These are phyloP conservation scores for Trametes cinnabarina DNA, from an alignment of 768 basidiomycete genomes.

Conservation along the genomic window DNA sequence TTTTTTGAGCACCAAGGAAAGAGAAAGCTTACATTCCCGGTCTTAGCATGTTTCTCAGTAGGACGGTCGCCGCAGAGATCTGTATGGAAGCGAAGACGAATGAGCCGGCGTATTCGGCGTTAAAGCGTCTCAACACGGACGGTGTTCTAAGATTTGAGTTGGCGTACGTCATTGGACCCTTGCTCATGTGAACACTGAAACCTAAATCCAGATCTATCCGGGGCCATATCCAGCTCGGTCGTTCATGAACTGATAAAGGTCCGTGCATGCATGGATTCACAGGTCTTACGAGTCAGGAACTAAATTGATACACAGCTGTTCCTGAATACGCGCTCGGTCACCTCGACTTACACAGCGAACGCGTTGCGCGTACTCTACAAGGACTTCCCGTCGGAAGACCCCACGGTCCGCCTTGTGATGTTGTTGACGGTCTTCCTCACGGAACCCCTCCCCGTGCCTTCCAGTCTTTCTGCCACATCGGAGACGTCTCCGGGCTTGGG, in stretches of 20 bases:
- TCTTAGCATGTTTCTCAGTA: constrained; percentile 74
- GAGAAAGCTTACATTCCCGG: constrained; percentile 12
- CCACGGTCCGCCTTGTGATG: constrained; percentile 66
- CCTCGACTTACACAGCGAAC: constrained; percentile 44
- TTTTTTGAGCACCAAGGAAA: too few relatives aligned
- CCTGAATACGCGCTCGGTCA: constrained; percentile 65
- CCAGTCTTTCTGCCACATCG: constrained; percentile 24
- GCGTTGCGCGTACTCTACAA: constrained; percentile 59
- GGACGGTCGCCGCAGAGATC: constrained; percentile 80
- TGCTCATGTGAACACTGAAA: background rate
- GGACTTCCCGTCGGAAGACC: constrained; percentile 65
- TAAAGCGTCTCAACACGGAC: constrained; percentile 64
- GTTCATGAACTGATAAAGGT: constrained; percentile 72
- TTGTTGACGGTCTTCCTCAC: constrained; percentile 64
- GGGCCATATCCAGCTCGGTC: constrained; percentile 36
- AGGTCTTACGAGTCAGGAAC: background rate
- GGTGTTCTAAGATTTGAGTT: constrained; percentile 69
- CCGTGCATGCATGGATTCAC: background rate
- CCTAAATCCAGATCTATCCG: constrained; percentile 1
- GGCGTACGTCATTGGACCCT: constrained; percentile 42
- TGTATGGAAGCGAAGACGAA: constrained; percentile 80
- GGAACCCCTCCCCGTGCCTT: constrained; percentile 23
- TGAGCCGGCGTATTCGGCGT: constrained; percentile 62
- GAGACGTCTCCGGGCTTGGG: constrained; percentile 14
- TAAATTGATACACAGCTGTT: constrained; percentile 50